Evolutionary conservation across 352 stramenopile genomes (phyloP).

Genomic region (Pilasporangium apinafurcum): DNA sequence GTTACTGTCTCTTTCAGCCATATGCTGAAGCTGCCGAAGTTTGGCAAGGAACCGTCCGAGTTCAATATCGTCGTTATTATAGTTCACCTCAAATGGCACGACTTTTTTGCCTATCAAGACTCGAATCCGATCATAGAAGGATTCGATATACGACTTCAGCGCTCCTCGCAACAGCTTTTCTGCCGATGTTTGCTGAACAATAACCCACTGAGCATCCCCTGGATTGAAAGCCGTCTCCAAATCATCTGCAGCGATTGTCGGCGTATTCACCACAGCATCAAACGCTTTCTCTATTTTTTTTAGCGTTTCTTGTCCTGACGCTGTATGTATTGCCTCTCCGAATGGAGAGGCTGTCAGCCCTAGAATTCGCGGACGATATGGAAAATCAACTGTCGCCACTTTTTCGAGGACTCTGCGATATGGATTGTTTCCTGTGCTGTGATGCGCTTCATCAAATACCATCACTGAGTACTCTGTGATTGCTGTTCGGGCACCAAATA

Average conservation of each 20-base stretch:
- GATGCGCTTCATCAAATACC: constrained; percentile 80
- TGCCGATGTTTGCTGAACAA: constrained; percentile 24
- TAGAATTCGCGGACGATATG: constrained; percentile 39
- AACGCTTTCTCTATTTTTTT: constrained; percentile 35
- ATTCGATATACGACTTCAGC: constrained; percentile 40
- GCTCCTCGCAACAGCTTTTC: constrained; percentile 29
- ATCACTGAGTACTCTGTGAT: constrained; percentile 61
- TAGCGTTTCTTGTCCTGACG: constrained; percentile 22
- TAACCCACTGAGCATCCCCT: constrained; percentile 57
- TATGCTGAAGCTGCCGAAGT: constrained; percentile 14
- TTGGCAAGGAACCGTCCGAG: constrained; percentile 46
- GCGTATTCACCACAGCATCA: constrained; percentile 49
- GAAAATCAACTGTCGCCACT: constrained; percentile 16
- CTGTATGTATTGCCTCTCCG: constrained; percentile 36
- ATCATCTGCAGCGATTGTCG: constrained; percentile 43
- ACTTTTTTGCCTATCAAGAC: constrained; percentile 19
- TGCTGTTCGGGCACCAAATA: constrained; percentile 19
- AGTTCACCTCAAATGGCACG: constrained; percentile 38
- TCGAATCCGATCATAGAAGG: constrained; percentile 21
- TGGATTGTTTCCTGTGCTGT: constrained; percentile 54
- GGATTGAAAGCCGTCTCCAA: constrained; percentile 35
- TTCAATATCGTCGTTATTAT: constrained; percentile 43
- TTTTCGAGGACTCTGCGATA: constrained; percentile 52
- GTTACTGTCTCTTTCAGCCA: neutral
- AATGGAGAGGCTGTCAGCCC: constrained; percentile 72